phyloP scores from a whole-genome alignment of 768 basidiomycete species.

The Chlorophyllum brunneum region DNA sequence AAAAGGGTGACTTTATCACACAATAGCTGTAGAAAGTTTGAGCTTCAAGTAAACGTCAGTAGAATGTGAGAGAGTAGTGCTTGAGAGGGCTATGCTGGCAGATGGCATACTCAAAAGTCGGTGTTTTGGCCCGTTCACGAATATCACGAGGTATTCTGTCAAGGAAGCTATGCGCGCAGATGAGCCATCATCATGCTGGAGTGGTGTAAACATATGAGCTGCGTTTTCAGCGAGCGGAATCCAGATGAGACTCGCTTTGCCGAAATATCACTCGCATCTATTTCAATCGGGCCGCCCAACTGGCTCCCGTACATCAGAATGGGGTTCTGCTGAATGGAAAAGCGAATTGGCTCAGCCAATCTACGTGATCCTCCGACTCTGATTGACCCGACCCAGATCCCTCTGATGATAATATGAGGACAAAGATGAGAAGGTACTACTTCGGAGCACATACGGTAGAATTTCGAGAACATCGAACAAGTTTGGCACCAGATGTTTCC shows the following conservation, averaged over 20 bases:
- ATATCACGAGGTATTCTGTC: slow-evolving; percentile 78
- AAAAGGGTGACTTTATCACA: slow-evolving; percentile 72
- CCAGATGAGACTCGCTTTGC: slow-evolving; percentile 72
- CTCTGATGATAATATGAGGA: slow-evolving; percentile 24
- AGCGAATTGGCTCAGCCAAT: no score
- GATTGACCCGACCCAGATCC: no score
- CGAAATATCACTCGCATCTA: no score
- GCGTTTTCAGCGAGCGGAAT: slow-evolving; percentile 63
- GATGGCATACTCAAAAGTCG: slow-evolving; percentile 69
- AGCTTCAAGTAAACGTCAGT: no score
- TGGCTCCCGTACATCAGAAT: no score
- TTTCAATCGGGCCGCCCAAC: no score
- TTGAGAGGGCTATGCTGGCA: slow-evolving; percentile 46
- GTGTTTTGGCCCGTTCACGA: slow-evolving; percentile 74
- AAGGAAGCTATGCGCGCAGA: slow-evolving; percentile 39
- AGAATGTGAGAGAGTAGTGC: no score
- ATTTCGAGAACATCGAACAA: slow-evolving; percentile 25
- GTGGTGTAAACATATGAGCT: slow-evolving; percentile 45
- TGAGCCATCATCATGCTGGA: no score
- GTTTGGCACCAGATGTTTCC: slow-evolving; percentile 21
- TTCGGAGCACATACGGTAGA: slow-evolving; percentile 24
- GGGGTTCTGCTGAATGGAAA: no score
- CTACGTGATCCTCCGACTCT: no score
- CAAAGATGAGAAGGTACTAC: not conserved
- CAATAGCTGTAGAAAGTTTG: slow-evolving; percentile 47